Evolutionary conservation across 768 basidiomycete species (phyloP).

Genomic region (Pluteus cervinus): DNA sequence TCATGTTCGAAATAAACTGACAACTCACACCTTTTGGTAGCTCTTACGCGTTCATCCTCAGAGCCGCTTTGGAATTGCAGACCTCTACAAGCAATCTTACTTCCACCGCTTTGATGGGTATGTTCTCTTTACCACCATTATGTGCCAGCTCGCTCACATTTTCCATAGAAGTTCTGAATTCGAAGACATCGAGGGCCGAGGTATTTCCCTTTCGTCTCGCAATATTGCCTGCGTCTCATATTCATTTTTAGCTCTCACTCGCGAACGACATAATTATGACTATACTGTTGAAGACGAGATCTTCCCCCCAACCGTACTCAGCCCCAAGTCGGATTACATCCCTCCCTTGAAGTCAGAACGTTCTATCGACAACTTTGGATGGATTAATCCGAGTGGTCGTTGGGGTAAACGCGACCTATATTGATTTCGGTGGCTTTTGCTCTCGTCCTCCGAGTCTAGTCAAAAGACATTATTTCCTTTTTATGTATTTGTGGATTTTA

Average conservation of each 20-base stretch:
- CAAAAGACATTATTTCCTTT: too few species aligned
- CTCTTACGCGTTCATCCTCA: conserved; percentile 13
- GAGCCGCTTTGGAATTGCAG: conserved; percentile 12
- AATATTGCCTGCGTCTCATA: not conserved
- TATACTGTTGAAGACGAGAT: conserved; percentile 7
- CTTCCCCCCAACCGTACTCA: conserved; percentile 10
- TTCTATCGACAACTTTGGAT: conserved; percentile 16
- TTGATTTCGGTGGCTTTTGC: too few species aligned
- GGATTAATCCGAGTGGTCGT: conserved; percentile 22
- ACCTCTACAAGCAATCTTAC: conserved; percentile 17
- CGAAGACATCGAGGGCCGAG: conserved; percentile 10
- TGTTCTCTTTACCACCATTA: too few species aligned
- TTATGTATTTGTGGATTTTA: too few species aligned
- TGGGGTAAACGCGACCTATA: too few species aligned
- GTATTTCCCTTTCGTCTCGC: conserved; percentile 2
- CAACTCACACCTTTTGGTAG: conserved; percentile 8
- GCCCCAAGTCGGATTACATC: not conserved
- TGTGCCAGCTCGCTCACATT: too few species aligned
- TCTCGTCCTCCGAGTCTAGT: too few species aligned
- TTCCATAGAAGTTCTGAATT: conserved; percentile 15
- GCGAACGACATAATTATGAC: too few species aligned
- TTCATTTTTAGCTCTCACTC: conserved; percentile 6
- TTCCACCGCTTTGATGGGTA: conserved; percentile 16
- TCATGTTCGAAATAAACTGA: not conserved
- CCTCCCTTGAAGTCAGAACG: conserved; percentile 7